Conservation (phyloP, 192 early-diverging fungal species). For the Coemansia sp. region DNA sequence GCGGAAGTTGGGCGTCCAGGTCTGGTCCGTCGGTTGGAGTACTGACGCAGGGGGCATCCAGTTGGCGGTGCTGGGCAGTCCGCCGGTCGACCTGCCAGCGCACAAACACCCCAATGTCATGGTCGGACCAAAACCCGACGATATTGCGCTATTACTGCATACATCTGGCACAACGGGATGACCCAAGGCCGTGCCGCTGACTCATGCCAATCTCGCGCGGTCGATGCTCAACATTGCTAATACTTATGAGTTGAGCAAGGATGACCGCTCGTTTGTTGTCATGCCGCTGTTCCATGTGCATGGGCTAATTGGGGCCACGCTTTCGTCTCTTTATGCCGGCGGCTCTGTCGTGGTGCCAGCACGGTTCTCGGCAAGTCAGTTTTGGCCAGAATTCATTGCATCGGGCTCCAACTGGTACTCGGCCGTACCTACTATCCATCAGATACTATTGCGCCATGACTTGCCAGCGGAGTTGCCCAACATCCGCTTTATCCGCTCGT, state of each 20-base stretch:
- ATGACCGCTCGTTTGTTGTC: conserved; percentile 70
- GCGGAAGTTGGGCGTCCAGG: conserved; percentile 46
- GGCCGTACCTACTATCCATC: conserved; percentile 84
- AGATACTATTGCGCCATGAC: conserved; percentile 65
- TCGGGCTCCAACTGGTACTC: conserved; percentile 69
- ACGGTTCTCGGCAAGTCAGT: conserved; percentile 67
- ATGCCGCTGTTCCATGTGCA: conserved; percentile 91
- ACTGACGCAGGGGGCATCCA: conserved; percentile 18
- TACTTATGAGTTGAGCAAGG: conserved; percentile 63
- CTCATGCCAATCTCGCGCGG: conserved; percentile 70
- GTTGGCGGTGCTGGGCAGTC: conserved; percentile 28
- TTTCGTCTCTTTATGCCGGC: conserved; percentile 69
- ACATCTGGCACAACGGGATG: conserved; percentile 81
- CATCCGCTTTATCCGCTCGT: conserved; percentile 80
- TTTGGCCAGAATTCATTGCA: conserved; percentile 74
- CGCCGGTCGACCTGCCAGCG: conserved; percentile 16
- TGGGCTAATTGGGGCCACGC: conserved; percentile 73
- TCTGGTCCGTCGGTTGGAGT: conserved; percentile 61
- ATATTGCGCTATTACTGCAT: conserved; percentile 74
- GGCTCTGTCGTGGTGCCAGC: conserved; percentile 69
- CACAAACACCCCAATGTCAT: conserved; percentile 1
- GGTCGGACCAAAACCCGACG: conserved; percentile 45
- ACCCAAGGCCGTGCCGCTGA: conserved; percentile 80
- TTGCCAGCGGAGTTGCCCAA: conserved; percentile 33
- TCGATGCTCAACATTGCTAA: conserved; percentile 72